These are phyloP conservation scores for Aspergillus brasiliensis DNA, from an alignment of 2,329 filamentous ascomycete genomes.

Conservation along the genomic window DNA sequence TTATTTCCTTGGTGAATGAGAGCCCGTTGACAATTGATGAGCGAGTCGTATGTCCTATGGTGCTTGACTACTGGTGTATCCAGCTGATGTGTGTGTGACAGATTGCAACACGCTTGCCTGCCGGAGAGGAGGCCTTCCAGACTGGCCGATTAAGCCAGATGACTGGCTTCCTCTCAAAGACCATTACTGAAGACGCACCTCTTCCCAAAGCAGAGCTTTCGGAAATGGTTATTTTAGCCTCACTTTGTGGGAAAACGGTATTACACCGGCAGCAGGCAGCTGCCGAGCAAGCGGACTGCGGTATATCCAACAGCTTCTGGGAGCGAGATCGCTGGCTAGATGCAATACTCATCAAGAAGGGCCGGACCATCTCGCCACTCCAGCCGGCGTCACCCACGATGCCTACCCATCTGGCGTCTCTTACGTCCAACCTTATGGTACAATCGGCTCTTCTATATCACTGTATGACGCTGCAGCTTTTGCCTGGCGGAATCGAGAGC, in stretches of 20 bases:
- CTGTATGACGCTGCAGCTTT: not conserved
- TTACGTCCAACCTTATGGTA: not conserved
- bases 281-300: not conserved
- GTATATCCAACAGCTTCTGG: not conserved
- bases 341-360: not conserved
- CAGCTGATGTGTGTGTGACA: not conserved
- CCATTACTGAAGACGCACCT: not conserved
- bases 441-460: slow-evolving; percentile 1
- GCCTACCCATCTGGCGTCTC: not conserved
- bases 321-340: not conserved
- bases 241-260: slow-evolving; percentile 7
- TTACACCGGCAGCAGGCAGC: not conserved
- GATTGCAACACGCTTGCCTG: slow-evolving; percentile 1
- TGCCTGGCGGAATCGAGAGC: not conserved
- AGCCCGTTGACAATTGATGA: slow-evolving; percentile 35
- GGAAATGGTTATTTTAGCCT: slow-evolving; percentile 29
- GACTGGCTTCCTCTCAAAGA: not conserved
- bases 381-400: not conserved
- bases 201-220: slow-evolving; percentile 17
- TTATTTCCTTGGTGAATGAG: slow-evolving; percentile 31
- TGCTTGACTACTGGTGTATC: too few species aligned
- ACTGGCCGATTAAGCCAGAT: not conserved
- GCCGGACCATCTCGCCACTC: not conserved
- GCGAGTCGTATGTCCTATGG: slow-evolving; percentile 9
- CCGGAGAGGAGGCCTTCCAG: slow-evolving; percentile 1